phyloP scores from a whole-genome alignment of 139 green algal species.

The Marvania coccoides region DNA sequence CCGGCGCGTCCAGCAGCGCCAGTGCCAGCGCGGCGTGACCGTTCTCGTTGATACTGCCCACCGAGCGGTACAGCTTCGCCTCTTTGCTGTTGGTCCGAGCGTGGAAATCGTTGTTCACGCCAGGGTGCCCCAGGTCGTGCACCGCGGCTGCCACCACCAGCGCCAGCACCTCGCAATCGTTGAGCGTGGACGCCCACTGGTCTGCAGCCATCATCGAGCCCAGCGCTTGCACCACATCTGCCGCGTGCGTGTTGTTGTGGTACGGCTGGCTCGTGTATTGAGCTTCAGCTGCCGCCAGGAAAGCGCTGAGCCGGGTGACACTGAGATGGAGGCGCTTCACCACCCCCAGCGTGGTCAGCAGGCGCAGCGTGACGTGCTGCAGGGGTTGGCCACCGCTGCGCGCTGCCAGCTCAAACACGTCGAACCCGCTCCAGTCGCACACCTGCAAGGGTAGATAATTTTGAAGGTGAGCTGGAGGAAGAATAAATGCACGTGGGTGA shows the following conservation, averaged over 20 bases:
- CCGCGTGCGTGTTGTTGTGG: constrained; percentile 59
- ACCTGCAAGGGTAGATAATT: constrained; percentile 28
- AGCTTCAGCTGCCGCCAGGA: constrained; percentile 27
- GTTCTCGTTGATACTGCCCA: constrained; percentile 62
- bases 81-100: constrained; percentile 30
- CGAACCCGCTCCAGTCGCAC: constrained; percentile 46
- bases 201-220: constrained; percentile 41
- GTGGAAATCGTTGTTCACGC: constrained; percentile 65
- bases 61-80: constrained; percentile 49
- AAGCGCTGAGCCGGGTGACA: constrained; percentile 17
- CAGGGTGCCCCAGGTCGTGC: constrained; percentile 62
- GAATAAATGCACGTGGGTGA: too few relatives aligned
- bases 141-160: constrained; percentile 48
- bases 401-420: constrained; percentile 43
- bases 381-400: constrained; percentile 28
- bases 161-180: constrained; percentile 45
- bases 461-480: too few relatives aligned
- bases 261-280: constrained; percentile 51
- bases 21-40: constrained; percentile 42
- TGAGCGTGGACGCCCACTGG: constrained; percentile 29
- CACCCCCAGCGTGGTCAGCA: constrained; percentile 31
- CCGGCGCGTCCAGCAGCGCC: constrained; percentile 24
- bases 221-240: constrained; percentile 57
- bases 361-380: constrained; percentile 21
- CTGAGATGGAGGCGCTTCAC: constrained; percentile 32